phyloP scores from a whole-genome alignment of 768 basidiomycete genomes.

The Pleurotus tuber-regium region DNA sequence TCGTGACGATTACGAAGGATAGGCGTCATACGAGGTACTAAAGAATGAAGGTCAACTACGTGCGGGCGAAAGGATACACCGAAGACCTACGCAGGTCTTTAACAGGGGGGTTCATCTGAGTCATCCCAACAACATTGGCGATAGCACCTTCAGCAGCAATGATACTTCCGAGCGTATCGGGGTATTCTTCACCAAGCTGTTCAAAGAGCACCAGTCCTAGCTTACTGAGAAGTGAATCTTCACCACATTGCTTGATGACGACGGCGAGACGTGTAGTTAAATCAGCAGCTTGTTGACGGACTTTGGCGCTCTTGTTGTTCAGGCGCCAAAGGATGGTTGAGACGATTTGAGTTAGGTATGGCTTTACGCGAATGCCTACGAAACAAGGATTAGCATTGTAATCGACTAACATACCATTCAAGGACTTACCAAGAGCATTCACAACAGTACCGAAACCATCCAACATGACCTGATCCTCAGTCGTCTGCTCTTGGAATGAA shows the following conservation, averaged over 20 bases:
- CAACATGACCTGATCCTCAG: slow-evolving; percentile 98
- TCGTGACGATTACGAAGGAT: slow-evolving; percentile 98
- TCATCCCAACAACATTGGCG: slow-evolving; percentile 99
- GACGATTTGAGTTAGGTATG: slow-evolving; percentile 97
- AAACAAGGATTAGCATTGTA: not conserved
- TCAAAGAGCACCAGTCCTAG: slow-evolving; percentile 96
- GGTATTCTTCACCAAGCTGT: slow-evolving; percentile 98
- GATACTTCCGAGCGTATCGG: slow-evolving; percentile 98
- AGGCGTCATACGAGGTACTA: slow-evolving; percentile 99
- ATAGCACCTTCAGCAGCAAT: slow-evolving; percentile 99
- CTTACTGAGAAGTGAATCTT: slow-evolving; percentile 93
- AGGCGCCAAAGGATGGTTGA: slow-evolving; percentile 99
- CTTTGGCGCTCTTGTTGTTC: slow-evolving; percentile 99
- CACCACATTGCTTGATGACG: slow-evolving; percentile 98
- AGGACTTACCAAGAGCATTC: slow-evolving; percentile 76
- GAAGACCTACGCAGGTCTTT: slow-evolving; percentile 89
- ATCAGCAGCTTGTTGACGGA: slow-evolving; percentile 99
- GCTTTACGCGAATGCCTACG: slow-evolving; percentile 80
- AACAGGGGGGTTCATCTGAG: slow-evolving; percentile 99
- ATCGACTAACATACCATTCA: not conserved
- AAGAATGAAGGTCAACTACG: slow-evolving; percentile 8
- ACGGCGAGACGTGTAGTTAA: slow-evolving; percentile 92
- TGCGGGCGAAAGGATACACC: not conserved
- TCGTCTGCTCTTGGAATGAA: slow-evolving; percentile 99
- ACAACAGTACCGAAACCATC: slow-evolving; percentile 98